Base-by-base conservation (phyloP, 257 asterid species). In the Linaria vulgaris region DNA sequence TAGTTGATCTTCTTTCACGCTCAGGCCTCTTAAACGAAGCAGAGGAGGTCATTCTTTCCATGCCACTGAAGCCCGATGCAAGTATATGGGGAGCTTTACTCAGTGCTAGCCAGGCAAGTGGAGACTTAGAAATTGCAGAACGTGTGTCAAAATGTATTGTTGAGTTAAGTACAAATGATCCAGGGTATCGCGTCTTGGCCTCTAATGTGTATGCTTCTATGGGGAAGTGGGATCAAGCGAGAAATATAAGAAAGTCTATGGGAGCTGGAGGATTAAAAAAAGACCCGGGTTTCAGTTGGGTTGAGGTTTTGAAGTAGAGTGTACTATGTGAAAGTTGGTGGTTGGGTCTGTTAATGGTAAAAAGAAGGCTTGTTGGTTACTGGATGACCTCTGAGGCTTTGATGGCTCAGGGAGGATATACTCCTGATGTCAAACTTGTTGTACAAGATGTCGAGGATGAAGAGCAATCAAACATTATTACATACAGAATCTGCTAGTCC, bases 81-180 rank as follows among this genome's bases (percentile, higher is more conserved):
- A 83, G 85, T 71, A 82, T 88, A 67, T 91, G 97, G 96, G 95
- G 96, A 62, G 69, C 76, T 51, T 73, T 90, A 47, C 94, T 90
- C 17, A 87, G 97, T 75, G 95, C 92, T 59, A 82, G 88, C 58
- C 76, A 84, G 75, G 73, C 85, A 50, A 72, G 75, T 60, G 94
- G 80, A 56, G 86, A 88, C 64, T 51, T 70, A 53, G 53, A 72
- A 61, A 76, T 80, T 16, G 83, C 86, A 7, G 85, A 82, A 56
- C 95, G 84, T 31, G 90, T 77, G 20, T 80, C 81, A 21, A 50
- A 70, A 63, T 72, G 30, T 41, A 76, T 88, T 41, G 56, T 74
- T 71, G 72, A 75, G 60, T 50, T 80, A 57, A 76, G 78, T 56
- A 30, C 82, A n/a, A 79, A 64, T 20, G 84, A 82, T 72, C 87